phyloP scores from a whole-genome alignment of 345 rosid genomes.

The thale cress (Arabidopsis thaliana) region DNA sequence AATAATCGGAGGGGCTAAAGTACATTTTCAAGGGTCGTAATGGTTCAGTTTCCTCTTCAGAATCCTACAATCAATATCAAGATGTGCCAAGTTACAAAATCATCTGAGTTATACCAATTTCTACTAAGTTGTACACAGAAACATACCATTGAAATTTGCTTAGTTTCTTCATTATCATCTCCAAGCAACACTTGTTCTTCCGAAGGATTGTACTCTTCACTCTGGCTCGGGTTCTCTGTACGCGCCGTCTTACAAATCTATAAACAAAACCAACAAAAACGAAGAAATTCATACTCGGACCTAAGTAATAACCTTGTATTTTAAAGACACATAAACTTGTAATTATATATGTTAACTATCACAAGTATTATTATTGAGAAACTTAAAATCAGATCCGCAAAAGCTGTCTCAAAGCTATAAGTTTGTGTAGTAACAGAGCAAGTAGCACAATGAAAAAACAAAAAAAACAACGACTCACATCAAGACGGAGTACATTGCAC shows the following conservation, averaged over 20 bases:
- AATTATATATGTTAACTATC: not conserved
- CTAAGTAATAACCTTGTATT: too few species aligned
- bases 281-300: too few species aligned
- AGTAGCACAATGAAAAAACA: not conserved
- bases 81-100: not conserved
- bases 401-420: constrained; percentile 68
- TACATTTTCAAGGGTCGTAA: not conserved
- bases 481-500: constrained; percentile 54
- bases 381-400: constrained; percentile 73
- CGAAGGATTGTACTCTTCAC: too few species aligned
- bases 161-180: too few species aligned
- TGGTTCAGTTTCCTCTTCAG: not conserved
- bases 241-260: too few species aligned
- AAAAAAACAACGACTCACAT: constrained; percentile 44
- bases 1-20: not conserved
- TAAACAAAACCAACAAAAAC: too few species aligned
- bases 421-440: constrained; percentile 52
- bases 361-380: not conserved
- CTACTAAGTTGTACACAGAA: too few species aligned
- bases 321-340: not conserved
- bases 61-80: not conserved
- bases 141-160: too few species aligned
- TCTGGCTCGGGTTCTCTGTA: too few species aligned
- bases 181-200: too few species aligned
- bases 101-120: too few species aligned